Evolutionary conservation across 1,284 basidiomycete species (phyloP).

Genomic region (Ceratobasidium sp.): DNA sequence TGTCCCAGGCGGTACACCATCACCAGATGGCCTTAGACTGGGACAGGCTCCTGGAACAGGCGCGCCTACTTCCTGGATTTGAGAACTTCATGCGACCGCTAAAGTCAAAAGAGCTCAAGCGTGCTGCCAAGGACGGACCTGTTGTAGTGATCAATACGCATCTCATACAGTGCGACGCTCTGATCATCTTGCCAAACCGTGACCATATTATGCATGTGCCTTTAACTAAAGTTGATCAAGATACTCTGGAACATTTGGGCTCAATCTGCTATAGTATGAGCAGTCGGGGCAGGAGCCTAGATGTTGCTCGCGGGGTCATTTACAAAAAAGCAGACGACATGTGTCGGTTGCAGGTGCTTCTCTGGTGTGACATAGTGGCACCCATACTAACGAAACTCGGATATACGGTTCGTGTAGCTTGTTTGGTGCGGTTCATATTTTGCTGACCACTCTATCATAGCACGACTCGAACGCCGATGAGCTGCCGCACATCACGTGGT

Average conservation of each 20-base stretch:
- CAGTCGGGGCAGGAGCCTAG: neutral
- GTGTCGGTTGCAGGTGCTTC: neutral
- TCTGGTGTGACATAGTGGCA: conserved; percentile 21
- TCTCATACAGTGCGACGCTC: conserved; percentile 47
- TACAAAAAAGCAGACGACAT: neutral
- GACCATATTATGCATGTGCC: conserved; percentile 12
- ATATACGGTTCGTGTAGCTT: neutral
- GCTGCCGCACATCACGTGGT: conserved; percentile 42
- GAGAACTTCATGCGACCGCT: conserved; percentile 40
- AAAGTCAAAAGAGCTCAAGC: conserved; percentile 40
- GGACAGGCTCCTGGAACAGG: conserved; percentile 17
- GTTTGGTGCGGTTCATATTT: neutral
- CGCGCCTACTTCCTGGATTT: conserved; percentile 30
- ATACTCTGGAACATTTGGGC: neutral
- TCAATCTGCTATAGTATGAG: too few species aligned
- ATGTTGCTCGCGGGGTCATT: neutral
- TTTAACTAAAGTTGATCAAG: neutral
- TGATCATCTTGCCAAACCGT: conserved; percentile 42
- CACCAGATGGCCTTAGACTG: conserved; percentile 25
- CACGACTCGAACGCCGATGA: neutral
- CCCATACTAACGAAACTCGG: conserved; percentile 21
- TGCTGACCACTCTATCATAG: conserved; percentile 8
- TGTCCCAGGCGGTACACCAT: neutral
- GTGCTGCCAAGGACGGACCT: conserved; percentile 47
- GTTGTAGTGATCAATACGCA: conserved; percentile 49